Conservation (phyloP, 768 basidiomycete genomes). For the Lentinula lateritia region DNA sequence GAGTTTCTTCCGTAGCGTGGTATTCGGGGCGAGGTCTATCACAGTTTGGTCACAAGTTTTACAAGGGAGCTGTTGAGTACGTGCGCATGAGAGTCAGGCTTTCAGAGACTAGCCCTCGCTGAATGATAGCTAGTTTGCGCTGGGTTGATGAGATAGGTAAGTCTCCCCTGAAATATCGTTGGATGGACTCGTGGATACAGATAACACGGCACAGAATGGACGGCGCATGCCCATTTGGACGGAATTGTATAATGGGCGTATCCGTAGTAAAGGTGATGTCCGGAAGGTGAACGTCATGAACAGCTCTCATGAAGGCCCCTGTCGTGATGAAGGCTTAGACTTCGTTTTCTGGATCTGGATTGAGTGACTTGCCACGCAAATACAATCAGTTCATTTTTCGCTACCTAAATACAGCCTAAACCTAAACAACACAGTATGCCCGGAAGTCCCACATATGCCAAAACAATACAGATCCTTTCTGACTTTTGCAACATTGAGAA, state of each 20-base stretch:
- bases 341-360: not conserved
- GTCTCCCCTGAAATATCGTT: too few species aligned
- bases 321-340: not conserved
- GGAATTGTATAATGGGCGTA: not conserved
- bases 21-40: conserved; percentile 47
- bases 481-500: not conserved
- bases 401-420: too few species aligned
- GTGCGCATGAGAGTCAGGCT: conserved; percentile 43
- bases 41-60: conserved; percentile 46
- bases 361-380: not conserved
- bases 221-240: too few species aligned
- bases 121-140: too few species aligned
- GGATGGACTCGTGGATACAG: too few species aligned
- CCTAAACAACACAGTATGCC: too few species aligned
- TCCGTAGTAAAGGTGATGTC: not conserved
- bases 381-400: too few species aligned
- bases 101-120: not conserved
- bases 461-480: not conserved
- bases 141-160: not conserved
- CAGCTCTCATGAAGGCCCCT: not conserved
- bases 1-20: conserved; percentile 38
- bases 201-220: too few species aligned
- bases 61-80: conserved; percentile 50
- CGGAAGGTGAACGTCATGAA: not conserved
- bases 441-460: not conserved